Percentiles rank a stretch among this genome's conserved stretches.
These are phyloP conservation scores for Diaporthe citriasiana DNA, from an alignment of 2,329 filamentous ascomycete genomes.

Conservation along the genomic window DNA sequence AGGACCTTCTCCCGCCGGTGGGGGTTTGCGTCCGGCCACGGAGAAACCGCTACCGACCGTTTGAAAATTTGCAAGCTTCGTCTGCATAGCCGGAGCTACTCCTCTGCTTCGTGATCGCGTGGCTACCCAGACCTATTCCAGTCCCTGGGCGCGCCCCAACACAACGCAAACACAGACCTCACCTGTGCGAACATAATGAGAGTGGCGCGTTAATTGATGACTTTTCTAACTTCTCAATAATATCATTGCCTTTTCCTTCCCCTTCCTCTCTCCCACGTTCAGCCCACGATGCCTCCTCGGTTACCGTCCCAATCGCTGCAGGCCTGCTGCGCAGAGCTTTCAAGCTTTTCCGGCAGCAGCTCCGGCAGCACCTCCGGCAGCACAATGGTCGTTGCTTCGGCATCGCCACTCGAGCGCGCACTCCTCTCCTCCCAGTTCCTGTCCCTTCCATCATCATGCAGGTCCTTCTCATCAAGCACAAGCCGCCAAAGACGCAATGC, in stretches of 20 bases:
- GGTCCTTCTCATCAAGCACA: constrained; percentile 58
- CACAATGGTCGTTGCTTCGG: constrained; percentile 12
- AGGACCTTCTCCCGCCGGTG: not conserved
- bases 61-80: constrained; percentile 33
- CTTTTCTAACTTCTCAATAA: constrained; percentile 3
- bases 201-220: constrained; percentile 15
- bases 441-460: constrained; percentile 34
- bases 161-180: constrained; percentile 6
- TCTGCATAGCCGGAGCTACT: not conserved
- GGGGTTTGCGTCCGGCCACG: not conserved
- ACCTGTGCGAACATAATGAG: constrained; percentile 31
- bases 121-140: not conserved
- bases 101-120: constrained; percentile 11
- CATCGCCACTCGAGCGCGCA: constrained; percentile 36
- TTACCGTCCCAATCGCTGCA: constrained; percentile 40
- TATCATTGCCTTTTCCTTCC: not conserved
- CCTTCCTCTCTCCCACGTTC: not conserved
- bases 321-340: constrained; percentile 38
- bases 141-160: constrained; percentile 32
- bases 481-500: constrained; percentile 54
- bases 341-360: constrained; percentile 10
- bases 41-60: not conserved
- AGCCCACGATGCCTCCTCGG: constrained; percentile 40
- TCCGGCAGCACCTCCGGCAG: constrained; percentile 26
- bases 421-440: constrained; percentile 28